Percentiles rank a stretch among this genome's conserved stretches.
Conservation (phyloP, 139 green algal genomes). For the Volvox reticuliferus region DNA sequence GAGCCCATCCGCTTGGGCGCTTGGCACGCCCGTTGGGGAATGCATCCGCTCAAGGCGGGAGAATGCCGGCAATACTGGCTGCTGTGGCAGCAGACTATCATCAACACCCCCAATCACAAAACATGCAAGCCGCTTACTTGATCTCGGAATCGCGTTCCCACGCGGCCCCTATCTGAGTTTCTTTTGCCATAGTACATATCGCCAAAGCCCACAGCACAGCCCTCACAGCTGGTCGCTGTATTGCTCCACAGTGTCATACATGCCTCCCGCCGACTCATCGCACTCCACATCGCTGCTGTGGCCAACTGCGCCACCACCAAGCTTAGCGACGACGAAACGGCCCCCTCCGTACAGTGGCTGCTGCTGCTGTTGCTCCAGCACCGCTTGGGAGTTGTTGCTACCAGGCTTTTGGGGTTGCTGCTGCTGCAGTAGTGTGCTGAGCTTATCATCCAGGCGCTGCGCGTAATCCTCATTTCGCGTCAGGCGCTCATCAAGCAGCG, state of each 20-base stretch:
- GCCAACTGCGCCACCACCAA: neutral
- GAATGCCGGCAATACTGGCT: too few species aligned
- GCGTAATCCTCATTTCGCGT: constrained; percentile 82
- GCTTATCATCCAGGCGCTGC: constrained; percentile 50
- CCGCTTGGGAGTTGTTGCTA: neutral
- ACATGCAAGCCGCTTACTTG: too few species aligned
- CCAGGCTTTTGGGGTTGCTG: neutral
- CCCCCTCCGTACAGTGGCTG: neutral
- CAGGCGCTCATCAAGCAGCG: constrained; percentile 83
- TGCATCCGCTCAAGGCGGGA: too few species aligned
- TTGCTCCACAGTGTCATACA: constrained; percentile 33
- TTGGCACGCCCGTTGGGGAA: too few species aligned
- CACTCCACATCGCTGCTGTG: neutral
- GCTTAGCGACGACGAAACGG: neutral
- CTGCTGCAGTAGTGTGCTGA: constrained; percentile 6
- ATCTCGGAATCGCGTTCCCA: too few species aligned
- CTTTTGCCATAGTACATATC: too few species aligned
- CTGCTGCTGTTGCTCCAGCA: neutral
- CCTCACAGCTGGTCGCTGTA: constrained; percentile 35
- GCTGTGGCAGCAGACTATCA: too few species aligned
- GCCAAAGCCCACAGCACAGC: too few species aligned
- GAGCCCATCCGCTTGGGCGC: too few species aligned
- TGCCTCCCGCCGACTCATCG: neutral
- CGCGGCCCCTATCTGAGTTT: too few species aligned
- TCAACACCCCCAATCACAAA: too few species aligned